These are phyloP conservation scores for Arachis hypogaea DNA, from an alignment of 306 rosid genomes.

Conservation along the genomic window DNA sequence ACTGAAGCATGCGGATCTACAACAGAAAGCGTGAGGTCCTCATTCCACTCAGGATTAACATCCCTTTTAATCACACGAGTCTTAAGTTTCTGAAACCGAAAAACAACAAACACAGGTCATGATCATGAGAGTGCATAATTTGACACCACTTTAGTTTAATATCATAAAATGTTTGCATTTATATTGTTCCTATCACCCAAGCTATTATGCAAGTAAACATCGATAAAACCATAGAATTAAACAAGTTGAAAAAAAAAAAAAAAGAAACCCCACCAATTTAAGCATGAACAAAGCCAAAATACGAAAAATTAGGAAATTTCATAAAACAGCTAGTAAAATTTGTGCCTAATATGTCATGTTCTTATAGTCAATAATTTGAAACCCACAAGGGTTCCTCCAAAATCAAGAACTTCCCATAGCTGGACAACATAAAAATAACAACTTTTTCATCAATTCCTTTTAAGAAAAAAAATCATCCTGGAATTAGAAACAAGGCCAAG, in stretches of 20 bases:
- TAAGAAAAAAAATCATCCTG: background rate
- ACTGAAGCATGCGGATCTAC: conserved; percentile 56
- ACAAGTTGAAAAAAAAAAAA: background rate
- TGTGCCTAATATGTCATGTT: too few relatives aligned
- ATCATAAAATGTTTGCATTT: background rate
- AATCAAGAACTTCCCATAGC: background rate
- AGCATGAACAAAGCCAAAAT: background rate
- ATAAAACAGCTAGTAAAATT: too few relatives aligned
- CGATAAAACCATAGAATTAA: background rate
- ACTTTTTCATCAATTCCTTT: background rate
- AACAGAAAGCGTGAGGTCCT: conserved; percentile 89
- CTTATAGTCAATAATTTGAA: background rate
- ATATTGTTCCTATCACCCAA: background rate
- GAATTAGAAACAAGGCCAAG: background rate
- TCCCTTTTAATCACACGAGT: conserved; percentile 80
- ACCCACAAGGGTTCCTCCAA: background rate
- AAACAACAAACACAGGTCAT: background rate
- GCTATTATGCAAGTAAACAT: background rate
- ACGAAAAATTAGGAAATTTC: background rate
- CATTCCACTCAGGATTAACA: conserved; percentile 95
- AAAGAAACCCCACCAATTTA: background rate
- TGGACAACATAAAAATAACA: background rate
- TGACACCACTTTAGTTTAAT: background rate
- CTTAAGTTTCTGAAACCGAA: conserved; percentile 73
- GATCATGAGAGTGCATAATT: background rate